These are phyloP conservation scores for Steccherinum ochraceum DNA, from an alignment of 768 basidiomycete genomes.

Conservation along the genomic window DNA sequence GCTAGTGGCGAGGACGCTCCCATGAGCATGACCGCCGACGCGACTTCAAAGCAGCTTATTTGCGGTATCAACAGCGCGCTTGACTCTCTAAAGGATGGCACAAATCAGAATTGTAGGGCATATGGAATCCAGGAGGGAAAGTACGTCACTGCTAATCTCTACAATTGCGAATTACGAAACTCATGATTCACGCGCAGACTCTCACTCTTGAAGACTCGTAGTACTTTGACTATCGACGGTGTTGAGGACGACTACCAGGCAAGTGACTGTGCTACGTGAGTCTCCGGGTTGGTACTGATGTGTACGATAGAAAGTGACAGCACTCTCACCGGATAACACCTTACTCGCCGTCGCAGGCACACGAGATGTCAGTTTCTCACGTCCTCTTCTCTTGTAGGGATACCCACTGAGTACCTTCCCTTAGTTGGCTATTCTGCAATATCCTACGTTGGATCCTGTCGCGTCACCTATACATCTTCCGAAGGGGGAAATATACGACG, in stretches of 20 bases:
- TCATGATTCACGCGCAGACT: conserved; percentile 1
- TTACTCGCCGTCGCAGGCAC: conserved; percentile 69
- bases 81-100: conserved; percentile 52
- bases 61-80: conserved; percentile 85
- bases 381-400: not conserved
- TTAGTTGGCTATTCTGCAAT: conserved; percentile 19
- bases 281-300: conserved; percentile 7
- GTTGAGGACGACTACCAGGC: conserved; percentile 81
- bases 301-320: conserved; percentile 77
- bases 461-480: conserved; percentile 44
- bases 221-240: conserved; percentile 47
- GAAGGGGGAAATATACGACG: conserved; percentile 82
- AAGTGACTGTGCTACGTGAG: conserved; percentile 12
- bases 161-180: not conserved
- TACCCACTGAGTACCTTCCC: not conserved
- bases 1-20: conserved; percentile 85
- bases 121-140: conserved; percentile 53
- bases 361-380: conserved; percentile 46
- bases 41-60: conserved; percentile 49
- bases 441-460: conserved; percentile 28
- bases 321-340: conserved; percentile 62
- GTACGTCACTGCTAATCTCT: conserved; percentile 35
- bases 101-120: conserved; percentile 83
- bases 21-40: conserved; percentile 85
- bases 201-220: conserved; percentile 48